Evolutionary conservation across 2,329 filamentous ascomycete species (phyloP).

Genomic region (Pezicula neosporulosa): DNA sequence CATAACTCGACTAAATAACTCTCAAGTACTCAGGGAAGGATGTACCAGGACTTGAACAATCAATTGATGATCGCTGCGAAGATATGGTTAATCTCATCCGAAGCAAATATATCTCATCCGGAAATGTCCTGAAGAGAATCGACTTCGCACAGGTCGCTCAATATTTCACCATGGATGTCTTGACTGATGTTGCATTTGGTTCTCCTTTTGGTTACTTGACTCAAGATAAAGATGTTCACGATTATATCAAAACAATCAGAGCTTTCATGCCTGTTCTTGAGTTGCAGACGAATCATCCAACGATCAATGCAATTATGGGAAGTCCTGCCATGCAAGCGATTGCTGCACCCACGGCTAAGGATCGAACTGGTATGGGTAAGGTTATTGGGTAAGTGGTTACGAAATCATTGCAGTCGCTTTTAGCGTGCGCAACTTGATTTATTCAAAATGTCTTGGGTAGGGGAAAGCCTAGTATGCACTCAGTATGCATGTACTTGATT

Average conservation of each 20-base stretch:
- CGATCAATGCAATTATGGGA: conserved; percentile 36
- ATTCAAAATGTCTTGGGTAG: too few relatives aligned
- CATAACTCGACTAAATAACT: background rate
- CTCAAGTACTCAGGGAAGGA: conserved; percentile 47
- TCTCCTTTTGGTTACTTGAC: conserved; percentile 44
- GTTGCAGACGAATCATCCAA: conserved; percentile 40
- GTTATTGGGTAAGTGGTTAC: conserved; percentile 39
- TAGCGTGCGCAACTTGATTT: too few relatives aligned
- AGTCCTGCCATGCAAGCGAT: conserved; percentile 31
- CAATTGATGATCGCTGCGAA: conserved; percentile 34
- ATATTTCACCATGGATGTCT: conserved; percentile 50
- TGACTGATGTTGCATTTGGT: conserved; percentile 48
- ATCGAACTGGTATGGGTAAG: conserved; percentile 33
- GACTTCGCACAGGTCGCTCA: conserved; percentile 48
- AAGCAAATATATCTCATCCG: conserved; percentile 40
- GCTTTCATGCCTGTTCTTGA: conserved; percentile 40
- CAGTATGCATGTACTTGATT: too few relatives aligned
- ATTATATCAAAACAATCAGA: conserved; percentile 40
- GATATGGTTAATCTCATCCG: conserved; percentile 43
- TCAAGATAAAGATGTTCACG: conserved; percentile 42
- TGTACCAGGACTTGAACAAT: conserved; percentile 36
- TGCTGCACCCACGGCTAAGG: conserved; percentile 36
- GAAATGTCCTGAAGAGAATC: conserved; percentile 30
- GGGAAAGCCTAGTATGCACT: too few relatives aligned
- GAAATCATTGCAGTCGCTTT: background rate